Conservation (phyloP, 768 basidiomycete species). For the Lepiota brunneoincarnata region DNA sequence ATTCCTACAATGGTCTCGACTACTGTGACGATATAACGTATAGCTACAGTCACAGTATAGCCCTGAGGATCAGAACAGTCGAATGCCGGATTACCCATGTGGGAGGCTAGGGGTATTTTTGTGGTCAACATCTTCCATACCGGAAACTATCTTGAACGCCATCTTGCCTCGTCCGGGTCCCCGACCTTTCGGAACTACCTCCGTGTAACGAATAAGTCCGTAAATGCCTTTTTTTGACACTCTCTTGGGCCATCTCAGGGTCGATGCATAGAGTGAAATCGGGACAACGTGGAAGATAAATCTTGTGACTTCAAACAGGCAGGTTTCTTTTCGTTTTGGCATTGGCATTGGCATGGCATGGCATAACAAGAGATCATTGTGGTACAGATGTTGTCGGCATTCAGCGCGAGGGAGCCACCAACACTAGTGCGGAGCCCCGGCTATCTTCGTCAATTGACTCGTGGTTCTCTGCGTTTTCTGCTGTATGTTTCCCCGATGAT, state of each 20-base stretch:
- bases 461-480: neutral
- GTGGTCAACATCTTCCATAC: constrained; percentile 25
- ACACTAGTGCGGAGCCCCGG: constrained; percentile 1
- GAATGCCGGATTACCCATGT: constrained; percentile 27
- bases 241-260: constrained; percentile 28
- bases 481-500: constrained; percentile 5
- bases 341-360: constrained; percentile 5
- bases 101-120: constrained; percentile 30
- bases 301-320: neutral
- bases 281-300: constrained; percentile 14
- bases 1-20: constrained; percentile 18
- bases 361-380: constrained; percentile 1
- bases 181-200: constrained; percentile 35
- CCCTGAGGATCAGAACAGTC: constrained; percentile 37
- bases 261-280: constrained; percentile 21
- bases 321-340: neutral
- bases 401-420: neutral
- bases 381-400: constrained; percentile 4
- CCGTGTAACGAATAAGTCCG: constrained; percentile 29
- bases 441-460: constrained; percentile 1
- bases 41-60: constrained; percentile 28
- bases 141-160: constrained; percentile 33
- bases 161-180: constrained; percentile 18
- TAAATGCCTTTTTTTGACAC: constrained; percentile 13
- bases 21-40: constrained; percentile 19